Evolutionary conservation across 2,329 filamentous ascomycete genomes (phyloP).

Genomic region (Xylaria sp.): DNA sequence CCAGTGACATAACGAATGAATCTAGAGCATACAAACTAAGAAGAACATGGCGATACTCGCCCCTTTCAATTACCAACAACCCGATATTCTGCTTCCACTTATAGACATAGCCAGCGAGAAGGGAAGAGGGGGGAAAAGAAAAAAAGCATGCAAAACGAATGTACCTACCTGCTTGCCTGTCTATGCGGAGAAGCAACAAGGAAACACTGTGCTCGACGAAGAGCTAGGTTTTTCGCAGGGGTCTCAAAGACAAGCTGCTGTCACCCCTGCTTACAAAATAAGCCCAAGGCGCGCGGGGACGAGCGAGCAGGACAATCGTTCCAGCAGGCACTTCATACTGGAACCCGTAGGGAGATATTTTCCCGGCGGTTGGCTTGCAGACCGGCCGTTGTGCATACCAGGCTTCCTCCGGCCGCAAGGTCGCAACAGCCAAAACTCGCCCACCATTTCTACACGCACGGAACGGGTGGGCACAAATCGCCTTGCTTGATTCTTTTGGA

Average conservation of each 20-base stretch:
- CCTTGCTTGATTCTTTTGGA: conserved; percentile 27
- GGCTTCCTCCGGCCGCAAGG: conserved; percentile 31
- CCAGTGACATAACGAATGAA: conserved; percentile 15
- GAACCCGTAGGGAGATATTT: not conserved
- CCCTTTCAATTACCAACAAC: conserved; percentile 30
- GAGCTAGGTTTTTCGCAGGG: conserved; percentile 17
- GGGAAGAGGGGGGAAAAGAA: conserved; percentile 30
- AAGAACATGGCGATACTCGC: conserved; percentile 14
- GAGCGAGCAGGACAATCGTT: conserved; percentile 6
- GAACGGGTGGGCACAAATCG: conserved; percentile 20
- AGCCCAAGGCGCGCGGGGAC: conserved; percentile 21
- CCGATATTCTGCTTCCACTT: conserved; percentile 25
- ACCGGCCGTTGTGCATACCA: conserved; percentile 29
- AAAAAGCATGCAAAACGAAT: conserved; percentile 7
- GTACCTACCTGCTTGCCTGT: conserved; percentile 1
- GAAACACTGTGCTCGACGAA: conserved; percentile 28
- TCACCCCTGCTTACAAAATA: conserved; percentile 24
- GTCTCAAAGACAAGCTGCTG: conserved; percentile 22
- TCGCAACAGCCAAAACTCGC: conserved; percentile 24
- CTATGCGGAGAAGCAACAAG: conserved; percentile 19
- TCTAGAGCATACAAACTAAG: conserved; percentile 7
- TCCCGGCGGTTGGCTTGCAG: conserved; percentile 22
- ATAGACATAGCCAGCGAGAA: conserved; percentile 23
- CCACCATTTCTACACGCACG: not conserved
- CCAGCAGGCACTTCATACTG: conserved; percentile 13